A percentile compares a stretch with the other conserved stretches of the same genome.
phyloP scores from a whole-genome alignment of 768 basidiomycete species.

The Boletus speciosus region DNA sequence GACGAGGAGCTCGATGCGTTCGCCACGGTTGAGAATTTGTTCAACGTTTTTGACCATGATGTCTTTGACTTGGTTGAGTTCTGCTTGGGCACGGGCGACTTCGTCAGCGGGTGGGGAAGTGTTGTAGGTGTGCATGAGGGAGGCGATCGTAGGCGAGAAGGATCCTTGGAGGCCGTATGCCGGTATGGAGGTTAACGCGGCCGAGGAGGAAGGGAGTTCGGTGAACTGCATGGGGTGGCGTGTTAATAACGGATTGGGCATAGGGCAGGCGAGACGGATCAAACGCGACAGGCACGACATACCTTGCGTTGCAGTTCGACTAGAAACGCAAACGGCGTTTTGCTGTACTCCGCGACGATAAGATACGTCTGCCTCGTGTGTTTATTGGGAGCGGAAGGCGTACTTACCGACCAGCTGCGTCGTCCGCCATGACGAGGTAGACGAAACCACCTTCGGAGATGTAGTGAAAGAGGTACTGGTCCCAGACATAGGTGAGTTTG shows the following conservation, averaged over 20 bases:
- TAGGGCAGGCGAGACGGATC: not conserved
- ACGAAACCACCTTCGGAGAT: conserved; percentile 83
- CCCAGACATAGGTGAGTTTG: conserved; percentile 86
- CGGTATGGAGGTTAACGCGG: conserved; percentile 43
- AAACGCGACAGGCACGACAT: conserved; percentile 3
- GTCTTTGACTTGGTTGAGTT: conserved; percentile 87
- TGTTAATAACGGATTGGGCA: not conserved
- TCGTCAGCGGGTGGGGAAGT: conserved; percentile 87
- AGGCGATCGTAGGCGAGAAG: conserved; percentile 65
- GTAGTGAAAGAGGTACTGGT: conserved; percentile 93
- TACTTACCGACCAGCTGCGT: conserved; percentile 79
- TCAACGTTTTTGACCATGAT: conserved; percentile 99
- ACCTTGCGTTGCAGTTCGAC: conserved; percentile 80
- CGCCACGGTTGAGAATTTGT: conserved; percentile 90
- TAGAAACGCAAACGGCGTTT: conserved; percentile 94
- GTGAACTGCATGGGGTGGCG: conserved; percentile 44
- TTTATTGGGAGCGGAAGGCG: not conserved
- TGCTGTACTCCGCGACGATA: conserved; percentile 38
- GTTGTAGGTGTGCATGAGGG: conserved; percentile 85
- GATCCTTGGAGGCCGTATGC: conserved; percentile 67
- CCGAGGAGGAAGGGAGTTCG: conserved; percentile 58
- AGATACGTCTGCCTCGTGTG: not conserved
- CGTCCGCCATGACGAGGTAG: conserved; percentile 93
- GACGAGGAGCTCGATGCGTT: conserved; percentile 91
- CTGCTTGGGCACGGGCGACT: conserved; percentile 82